Base-by-base conservation (phyloP, 495 filamentous ascomycete species). In the Hypoxylon trugodes region DNA sequence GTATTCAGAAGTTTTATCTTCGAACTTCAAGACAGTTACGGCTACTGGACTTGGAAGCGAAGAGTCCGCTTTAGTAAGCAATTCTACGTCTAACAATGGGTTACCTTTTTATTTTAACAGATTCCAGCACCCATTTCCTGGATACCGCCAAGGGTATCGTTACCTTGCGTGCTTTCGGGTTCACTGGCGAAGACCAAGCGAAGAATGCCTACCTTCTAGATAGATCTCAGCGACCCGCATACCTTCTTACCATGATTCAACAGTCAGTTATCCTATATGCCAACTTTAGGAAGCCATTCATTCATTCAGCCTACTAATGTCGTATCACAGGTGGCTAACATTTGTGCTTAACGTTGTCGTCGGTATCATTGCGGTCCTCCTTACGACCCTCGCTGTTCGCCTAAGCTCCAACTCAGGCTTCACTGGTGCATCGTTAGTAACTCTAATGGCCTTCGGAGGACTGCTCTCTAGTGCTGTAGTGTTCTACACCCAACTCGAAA, bases 21-120 rank as follows among this genome's bases (percentile, higher is more conserved):
- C 80, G 82, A n/a, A 88, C 85, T 2, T 87, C 84, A 1, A 78
- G 84, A 4, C 85, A 86, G 59, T 65, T 88, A 10, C 78, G 86
- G 30, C 74, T 84, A 40, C 70, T 88, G 21, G 84, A 87, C 18
- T 74, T 87, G 4, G 85, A 88, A 69, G 78, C 82, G 18, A 86
- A 86, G 66, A 77, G 59, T n/a, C 69, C 62, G 9, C 41, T 66
- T 0, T 69, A 60, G 62, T 59, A 61, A 59, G 57, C 51, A 32
- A 18, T 38, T 1, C 8, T 8, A 52, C 2, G 13, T n/a, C 12
- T 25, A 4, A 3, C 8, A 30, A 28, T 15, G 26, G 18, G 42
- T 25, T 28, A 8, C 13, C 26, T 19, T 45, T 22, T 10, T 45
- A 26, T 12, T 35, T 35, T 61, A 33, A 51, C 33, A 16, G 8